phyloP scores from a whole-genome alignment of 2,329 filamentous ascomycete genomes.

The Penicillium digitatum region DNA sequence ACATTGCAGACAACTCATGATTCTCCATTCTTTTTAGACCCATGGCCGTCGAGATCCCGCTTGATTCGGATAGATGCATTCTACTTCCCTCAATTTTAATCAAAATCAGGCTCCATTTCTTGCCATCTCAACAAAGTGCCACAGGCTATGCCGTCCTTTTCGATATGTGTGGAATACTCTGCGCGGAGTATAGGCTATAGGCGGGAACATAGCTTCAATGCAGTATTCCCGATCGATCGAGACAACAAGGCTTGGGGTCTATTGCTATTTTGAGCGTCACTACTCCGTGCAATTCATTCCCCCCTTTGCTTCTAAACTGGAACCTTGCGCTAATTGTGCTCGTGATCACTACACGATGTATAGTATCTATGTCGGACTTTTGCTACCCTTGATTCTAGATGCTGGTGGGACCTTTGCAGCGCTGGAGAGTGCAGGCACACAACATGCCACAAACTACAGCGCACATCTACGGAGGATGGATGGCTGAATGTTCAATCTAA shows the following conservation, averaged over 20 bases:
- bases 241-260: conserved; percentile 16
- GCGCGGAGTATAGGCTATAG: neutral
- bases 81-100: neutral
- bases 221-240: conserved; percentile 20
- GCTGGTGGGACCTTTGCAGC: neutral
- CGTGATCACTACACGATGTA: neutral
- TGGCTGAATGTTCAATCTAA: neutral
- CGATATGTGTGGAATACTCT: conserved; percentile 7
- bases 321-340: neutral
- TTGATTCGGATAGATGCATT: conserved; percentile 2
- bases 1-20: conserved; percentile 13
- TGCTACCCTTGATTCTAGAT: neutral
- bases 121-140: neutral
- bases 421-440: neutral
- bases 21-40: conserved; percentile 11
- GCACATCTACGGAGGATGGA: neutral
- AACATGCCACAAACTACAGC: neutral
- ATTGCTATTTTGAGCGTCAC: conserved; percentile 5
- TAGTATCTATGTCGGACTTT: neutral
- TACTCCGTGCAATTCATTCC: neutral
- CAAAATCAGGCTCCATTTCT: neutral
- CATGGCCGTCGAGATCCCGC: neutral
- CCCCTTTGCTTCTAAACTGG: neutral
- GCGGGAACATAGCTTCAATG: conserved; percentile 14
- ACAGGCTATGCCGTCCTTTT: conserved; percentile 6